Conservation (phyloP, 345 rosid genomes). For the Eutrema japonicum region DNA sequence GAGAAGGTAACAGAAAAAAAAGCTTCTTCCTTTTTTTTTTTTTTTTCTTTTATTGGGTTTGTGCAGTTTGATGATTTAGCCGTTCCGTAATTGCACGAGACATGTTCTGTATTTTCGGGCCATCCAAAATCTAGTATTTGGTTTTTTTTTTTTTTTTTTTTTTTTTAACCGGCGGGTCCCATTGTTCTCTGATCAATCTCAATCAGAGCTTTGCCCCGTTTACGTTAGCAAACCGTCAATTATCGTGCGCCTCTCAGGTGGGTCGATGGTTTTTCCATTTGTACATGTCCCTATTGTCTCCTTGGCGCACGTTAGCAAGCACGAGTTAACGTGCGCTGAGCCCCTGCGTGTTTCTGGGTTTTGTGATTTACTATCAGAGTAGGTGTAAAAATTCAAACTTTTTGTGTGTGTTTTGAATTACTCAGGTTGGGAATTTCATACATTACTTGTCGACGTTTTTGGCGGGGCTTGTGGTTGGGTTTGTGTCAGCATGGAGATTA, state of each 20-base stretch:
- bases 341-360: constrained; percentile 28
- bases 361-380: constrained; percentile 13
- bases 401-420: not conserved
- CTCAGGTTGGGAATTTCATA: constrained; percentile 94
- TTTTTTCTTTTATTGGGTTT: not conserved
- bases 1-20: constrained; percentile 64
- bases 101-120: constrained; percentile 16
- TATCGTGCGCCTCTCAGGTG: constrained; percentile 37
- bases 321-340: constrained; percentile 46
- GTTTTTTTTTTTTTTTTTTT: not conserved
- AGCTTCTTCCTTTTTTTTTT: not conserved
- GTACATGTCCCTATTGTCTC: not conserved
- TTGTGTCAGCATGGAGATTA: constrained; percentile 98
- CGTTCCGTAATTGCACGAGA: constrained; percentile 26
- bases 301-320: constrained; percentile 49
- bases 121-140: constrained; percentile 34
- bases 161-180: constrained; percentile 56
- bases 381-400: not conserved
- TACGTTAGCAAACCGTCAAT: constrained; percentile 32
- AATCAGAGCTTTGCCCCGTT: constrained; percentile 26
- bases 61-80: not conserved
- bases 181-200: constrained; percentile 36
- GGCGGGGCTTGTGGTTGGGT: constrained; percentile 98
- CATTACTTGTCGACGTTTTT: constrained; percentile 95
- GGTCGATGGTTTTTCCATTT: not conserved